Base-by-base conservation (phyloP, 805 yeast genomes). In the Cyberlindnera maclurae region DNA sequence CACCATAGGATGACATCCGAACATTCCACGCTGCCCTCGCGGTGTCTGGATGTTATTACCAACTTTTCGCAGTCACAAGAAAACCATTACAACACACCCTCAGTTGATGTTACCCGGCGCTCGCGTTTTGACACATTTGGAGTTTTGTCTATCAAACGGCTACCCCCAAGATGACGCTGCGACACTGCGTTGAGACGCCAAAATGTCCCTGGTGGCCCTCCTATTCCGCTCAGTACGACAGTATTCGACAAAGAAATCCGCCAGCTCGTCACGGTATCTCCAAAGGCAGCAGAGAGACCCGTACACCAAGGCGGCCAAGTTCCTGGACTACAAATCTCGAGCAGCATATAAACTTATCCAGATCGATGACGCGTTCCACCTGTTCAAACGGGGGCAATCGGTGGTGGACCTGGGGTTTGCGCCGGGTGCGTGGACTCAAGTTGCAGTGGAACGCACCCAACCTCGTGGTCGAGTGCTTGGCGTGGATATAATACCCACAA, bases 361-460 rank as follows among this genome's bases (percentile, higher is more conserved):
- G 54, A 68, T 93, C 10, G 78, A 89, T 55, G 65, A 75, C 12
- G 77, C 73, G 50, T 83, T 68, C 60, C 58, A 66, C 26, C 43
- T 93, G 2, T 79, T 90, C 57, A 59, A 62, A 29, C 68, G 68
- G 3, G 68, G 76, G 0, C 68, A 63, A 46, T 73, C 77, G 31
- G 82, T 93, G 1, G 76, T 93, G 4, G 98, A 93, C 63, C 63
- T 93, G 33, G 96, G 96, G 0, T 88, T 78, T 58, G 95, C 96
- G 0, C 96, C 96, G 0, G 96, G 96, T 0, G 88, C 95, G 3
- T 87, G 96, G 96, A 75, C 90, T 8, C 95, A 87, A 55, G 89
- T 86, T 1, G 89, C 90, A 0, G 62, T 72, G 8, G 74, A 73
- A 38, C 58, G 72, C 39, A 68, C 77, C 2, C 52, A 58, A 15